Evolutionary conservation across 1,139 yeast species (phyloP).

Genomic region (Candida frijolesensis): DNA sequence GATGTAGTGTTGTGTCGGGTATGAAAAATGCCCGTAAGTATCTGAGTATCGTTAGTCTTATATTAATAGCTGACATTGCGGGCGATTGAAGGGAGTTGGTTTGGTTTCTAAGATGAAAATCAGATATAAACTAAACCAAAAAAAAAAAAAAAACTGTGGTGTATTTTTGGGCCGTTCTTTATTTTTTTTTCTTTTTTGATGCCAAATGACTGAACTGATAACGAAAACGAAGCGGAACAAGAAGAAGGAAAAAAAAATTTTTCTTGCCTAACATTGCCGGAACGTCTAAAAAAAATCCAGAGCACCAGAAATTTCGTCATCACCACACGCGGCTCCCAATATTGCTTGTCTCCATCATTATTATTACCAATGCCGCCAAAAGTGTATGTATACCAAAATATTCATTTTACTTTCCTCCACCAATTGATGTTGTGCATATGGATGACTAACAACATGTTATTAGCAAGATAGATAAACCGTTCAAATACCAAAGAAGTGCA

Average conservation of each 20-base stretch:
- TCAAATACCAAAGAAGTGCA: constrained; percentile 26
- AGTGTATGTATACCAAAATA: constrained; percentile 12
- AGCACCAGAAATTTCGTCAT: constrained; percentile 2
- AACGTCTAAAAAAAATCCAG: background rate
- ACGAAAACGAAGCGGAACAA: too few relatives aligned
- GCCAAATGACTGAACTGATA: background rate
- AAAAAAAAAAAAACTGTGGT: constrained; percentile 5
- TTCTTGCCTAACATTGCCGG: background rate
- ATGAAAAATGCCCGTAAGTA: constrained; percentile 19
- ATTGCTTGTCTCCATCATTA: too few relatives aligned
- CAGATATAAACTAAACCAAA: background rate
- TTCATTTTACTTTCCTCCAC: background rate
- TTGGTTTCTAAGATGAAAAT: background rate
- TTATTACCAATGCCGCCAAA: constrained; percentile 16
- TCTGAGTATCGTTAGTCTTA: constrained; percentile 13
- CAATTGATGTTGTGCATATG: background rate
- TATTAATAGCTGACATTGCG: constrained; percentile 9
- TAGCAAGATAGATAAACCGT: constrained; percentile 12
- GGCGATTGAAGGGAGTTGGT: background rate
- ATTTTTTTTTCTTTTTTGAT: background rate
- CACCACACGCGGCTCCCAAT: constrained; percentile 7
- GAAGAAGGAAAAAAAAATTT: background rate
- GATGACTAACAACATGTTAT: constrained; percentile 6
- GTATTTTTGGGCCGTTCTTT: background rate
- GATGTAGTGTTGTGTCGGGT: constrained; percentile 18